A percentile compares a stretch with the other conserved stretches of the same genome.
Conservation (phyloP, 176 grass and related monocot species). For the Leersia perrieri region DNA sequence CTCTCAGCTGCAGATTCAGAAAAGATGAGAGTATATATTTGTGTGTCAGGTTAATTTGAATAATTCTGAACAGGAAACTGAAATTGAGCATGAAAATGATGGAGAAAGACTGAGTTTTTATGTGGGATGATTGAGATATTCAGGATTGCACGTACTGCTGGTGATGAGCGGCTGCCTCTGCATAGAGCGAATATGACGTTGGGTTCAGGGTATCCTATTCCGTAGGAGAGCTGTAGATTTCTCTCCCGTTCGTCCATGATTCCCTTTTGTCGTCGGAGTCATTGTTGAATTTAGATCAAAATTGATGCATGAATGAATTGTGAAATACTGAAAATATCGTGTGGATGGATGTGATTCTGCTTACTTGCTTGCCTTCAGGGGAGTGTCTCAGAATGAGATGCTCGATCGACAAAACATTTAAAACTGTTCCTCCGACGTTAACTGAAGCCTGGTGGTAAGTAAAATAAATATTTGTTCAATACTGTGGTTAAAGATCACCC, state of each 20-base stretch:
- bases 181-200: conserved; percentile 94
- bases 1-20: conserved; percentile 51
- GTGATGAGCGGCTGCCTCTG: conserved; percentile 85
- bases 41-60: background rate
- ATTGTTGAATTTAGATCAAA: background rate
- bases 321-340: background rate
- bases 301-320: background rate
- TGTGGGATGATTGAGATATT: background rate
- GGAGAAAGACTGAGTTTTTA: background rate
- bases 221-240: conserved; percentile 51
- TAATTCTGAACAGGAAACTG: background rate
- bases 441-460: conserved; percentile 46
- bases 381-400: conserved; percentile 84
- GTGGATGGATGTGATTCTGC: background rate
- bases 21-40: background rate
- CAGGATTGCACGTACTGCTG: conserved; percentile 46
- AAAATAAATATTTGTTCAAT: background rate
- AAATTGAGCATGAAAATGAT: background rate
- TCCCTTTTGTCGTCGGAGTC: conserved; percentile 32
- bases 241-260: conserved; percentile 53
- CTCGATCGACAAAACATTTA: conserved; percentile 70
- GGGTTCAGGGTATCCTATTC: conserved; percentile 83
- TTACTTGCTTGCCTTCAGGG: conserved; percentile 52
- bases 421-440: conserved; percentile 71
- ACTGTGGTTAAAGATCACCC: background rate